phyloP scores from a whole-genome alignment of 371 early-diverging fungal species.

The Cokeromyces recurvatus region DNA sequence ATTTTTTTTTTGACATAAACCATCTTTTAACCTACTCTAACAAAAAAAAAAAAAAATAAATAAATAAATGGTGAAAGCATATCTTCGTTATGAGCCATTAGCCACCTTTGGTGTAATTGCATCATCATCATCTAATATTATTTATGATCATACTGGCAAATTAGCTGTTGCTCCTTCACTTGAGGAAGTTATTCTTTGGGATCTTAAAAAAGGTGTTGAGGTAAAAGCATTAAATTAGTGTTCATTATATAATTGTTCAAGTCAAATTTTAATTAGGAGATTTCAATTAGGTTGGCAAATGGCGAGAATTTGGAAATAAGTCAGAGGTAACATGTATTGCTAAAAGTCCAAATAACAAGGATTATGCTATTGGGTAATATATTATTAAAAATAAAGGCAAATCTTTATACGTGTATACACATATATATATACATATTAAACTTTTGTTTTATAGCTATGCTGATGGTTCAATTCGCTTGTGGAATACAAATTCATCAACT shows the following conservation, averaged over 20 bases:
- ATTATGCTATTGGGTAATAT: conserved; percentile 78
- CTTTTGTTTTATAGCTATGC: conserved; percentile 54
- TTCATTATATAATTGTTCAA: too few species aligned
- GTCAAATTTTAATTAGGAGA: too few species aligned
- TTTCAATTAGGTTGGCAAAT: conserved; percentile 62
- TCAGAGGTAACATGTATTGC: conserved; percentile 78
- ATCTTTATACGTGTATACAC: too few species aligned
- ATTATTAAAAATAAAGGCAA: neutral
- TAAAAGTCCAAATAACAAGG: conserved; percentile 56
- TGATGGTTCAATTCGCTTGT: conserved; percentile 83
- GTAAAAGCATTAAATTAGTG: too few species aligned
- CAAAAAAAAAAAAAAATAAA: too few species aligned
- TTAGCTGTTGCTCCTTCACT: conserved; percentile 76
- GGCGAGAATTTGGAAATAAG: conserved; percentile 73
- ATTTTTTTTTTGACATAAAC: too few species aligned
- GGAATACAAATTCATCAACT: conserved; percentile 50
- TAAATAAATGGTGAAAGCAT: conserved; percentile 64
- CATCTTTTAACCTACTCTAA: too few species aligned
- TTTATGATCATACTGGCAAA: conserved; percentile 69
- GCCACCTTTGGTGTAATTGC: conserved; percentile 83
- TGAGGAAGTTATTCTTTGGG: conserved; percentile 83
- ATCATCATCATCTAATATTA: conserved; percentile 62
- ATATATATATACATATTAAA: too few species aligned
- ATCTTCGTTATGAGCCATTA: conserved; percentile 79
- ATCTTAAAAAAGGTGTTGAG: conserved; percentile 78